Base-by-base conservation (phyloP, 768 basidiomycete genomes). In the Suillus fuscotomentosus region DNA sequence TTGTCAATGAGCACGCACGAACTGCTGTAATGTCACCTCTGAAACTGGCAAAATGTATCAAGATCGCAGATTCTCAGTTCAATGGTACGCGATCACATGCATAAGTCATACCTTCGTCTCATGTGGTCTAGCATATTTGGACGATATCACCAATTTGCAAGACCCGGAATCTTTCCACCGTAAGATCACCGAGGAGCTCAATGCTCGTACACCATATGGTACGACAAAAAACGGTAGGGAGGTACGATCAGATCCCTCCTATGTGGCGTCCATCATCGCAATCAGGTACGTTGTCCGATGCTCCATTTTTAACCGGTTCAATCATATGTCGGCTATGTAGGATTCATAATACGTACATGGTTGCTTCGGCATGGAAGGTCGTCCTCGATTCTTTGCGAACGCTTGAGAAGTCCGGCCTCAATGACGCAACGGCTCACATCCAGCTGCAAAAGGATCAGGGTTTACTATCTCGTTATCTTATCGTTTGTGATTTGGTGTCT, bases 331-430 rank as follows among this genome's bases (percentile, higher is more conserved):
- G 41, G 60, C 48, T 69, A 27, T 50, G 24, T 50, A 94, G 92
- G 74, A 82, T 94, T 61, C 92, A 95, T 75, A 95, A 94, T 72
- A 75, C 86, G 9, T 93, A 92, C 74, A 85, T 90, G 84, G 80
- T 94, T 41, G 89, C 92, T n/a, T 86, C 91, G 17, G 89, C 86
- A 1, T 95, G 93, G 93, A 90, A 83, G 67, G 77, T 94, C 56
- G 86, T 91, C n/a, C 74, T 81, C 4, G 81, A 88, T 63, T 79
- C 80, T 39, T 77, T 94, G 61, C 80, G 80, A 60, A 79, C 84
- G 34, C 77, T 94, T 54, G 78, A 81, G n/a, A 76, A 82, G 20
- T 76, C 79, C 14, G 88, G 88, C 39, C 67, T 91, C 20, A 75
- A 80, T 9, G 88, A 92, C 63, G 70, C 74, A 36, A 81, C 78